Conservation (phyloP, 441 rosid species). For the Sinapis alba region DNA sequence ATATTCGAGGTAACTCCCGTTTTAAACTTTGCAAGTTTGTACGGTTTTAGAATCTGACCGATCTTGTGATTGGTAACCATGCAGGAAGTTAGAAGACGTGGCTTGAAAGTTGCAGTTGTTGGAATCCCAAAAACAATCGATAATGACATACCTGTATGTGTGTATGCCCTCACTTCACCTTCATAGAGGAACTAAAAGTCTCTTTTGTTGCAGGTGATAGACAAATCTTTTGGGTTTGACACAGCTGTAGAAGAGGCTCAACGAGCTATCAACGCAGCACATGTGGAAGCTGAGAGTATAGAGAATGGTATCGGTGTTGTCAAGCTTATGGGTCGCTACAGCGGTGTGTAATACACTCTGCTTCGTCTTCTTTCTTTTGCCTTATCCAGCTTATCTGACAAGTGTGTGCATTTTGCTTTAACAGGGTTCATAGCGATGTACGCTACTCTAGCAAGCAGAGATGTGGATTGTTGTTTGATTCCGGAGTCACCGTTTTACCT, state of each 20-base stretch:
- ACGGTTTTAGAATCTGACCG: not conserved
- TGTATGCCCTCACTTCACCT: constrained; percentile 9
- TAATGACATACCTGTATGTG: constrained; percentile 50
- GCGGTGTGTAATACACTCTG: constrained; percentile 52
- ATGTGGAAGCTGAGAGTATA: constrained; percentile 60
- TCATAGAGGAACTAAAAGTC: not conserved
- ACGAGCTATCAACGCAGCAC: constrained; percentile 63
- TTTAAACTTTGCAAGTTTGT: constrained; percentile 33
- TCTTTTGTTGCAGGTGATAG: constrained; percentile 46
- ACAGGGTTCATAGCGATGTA: constrained; percentile 85
- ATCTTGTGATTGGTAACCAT: constrained; percentile 31
- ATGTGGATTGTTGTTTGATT: constrained; percentile 84
- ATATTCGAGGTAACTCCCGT: constrained; percentile 46
- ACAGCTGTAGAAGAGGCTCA: constrained; percentile 68
- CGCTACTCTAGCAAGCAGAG: constrained; percentile 84
- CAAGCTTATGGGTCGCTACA: constrained; percentile 77
- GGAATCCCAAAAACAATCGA: constrained; percentile 49
- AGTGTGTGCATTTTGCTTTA: not conserved
- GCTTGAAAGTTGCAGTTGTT: constrained; percentile 46
- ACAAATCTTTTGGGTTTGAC: constrained; percentile 61
- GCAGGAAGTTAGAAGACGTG: constrained; percentile 86
- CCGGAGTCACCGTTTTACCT: constrained; percentile 85
- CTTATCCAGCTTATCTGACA: constrained; percentile 12
- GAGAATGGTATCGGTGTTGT: constrained; percentile 68
- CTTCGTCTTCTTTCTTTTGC: constrained; percentile 3